Evolutionary conservation across 306 rosid species (phyloP).

Genomic region (Acacia crassicarpa): DNA sequence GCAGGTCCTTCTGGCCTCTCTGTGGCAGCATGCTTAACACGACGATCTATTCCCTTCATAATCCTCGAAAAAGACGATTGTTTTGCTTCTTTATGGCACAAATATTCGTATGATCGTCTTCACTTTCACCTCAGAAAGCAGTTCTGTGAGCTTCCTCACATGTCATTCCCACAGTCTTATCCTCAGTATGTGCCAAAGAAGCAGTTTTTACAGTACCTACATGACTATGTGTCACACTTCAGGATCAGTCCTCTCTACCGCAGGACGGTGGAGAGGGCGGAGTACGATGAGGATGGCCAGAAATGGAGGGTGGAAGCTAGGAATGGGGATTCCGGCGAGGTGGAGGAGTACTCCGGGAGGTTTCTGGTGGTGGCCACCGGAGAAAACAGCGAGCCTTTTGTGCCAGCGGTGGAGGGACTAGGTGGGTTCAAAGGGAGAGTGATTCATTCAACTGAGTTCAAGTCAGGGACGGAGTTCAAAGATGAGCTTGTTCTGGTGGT

Average conservation of each 20-base stretch:
- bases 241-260: constrained; percentile 45
- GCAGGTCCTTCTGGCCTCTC: constrained; percentile 78
- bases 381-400: constrained; percentile 47
- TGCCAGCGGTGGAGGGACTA: constrained; percentile 56
- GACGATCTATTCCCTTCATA: constrained; percentile 42
- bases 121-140: constrained; percentile 66
- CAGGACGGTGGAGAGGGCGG: constrained; percentile 46
- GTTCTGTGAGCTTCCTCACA: constrained; percentile 60
- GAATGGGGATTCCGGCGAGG: constrained; percentile 13
- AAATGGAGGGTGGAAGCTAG: constrained; percentile 55
- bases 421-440: constrained; percentile 46
- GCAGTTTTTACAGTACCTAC: constrained; percentile 45
- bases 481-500: constrained; percentile 63
- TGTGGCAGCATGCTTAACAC: constrained; percentile 46
- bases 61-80: constrained; percentile 68
- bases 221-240: constrained; percentile 62
- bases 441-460: constrained; percentile 58
- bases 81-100: constrained; percentile 65
- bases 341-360: constrained; percentile 45
- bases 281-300: constrained; percentile 12
- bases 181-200: constrained; percentile 52
- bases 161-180: constrained; percentile 43
- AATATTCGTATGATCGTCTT: constrained; percentile 74
- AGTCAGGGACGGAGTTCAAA: constrained; percentile 46
- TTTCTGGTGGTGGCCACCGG: constrained; percentile 75